Evolutionary conservation across 2,329 filamentous ascomycete genomes (phyloP), one percentile per base, ranked within the genome.

Genomic region (Aspergillus brasiliensis): DNA sequence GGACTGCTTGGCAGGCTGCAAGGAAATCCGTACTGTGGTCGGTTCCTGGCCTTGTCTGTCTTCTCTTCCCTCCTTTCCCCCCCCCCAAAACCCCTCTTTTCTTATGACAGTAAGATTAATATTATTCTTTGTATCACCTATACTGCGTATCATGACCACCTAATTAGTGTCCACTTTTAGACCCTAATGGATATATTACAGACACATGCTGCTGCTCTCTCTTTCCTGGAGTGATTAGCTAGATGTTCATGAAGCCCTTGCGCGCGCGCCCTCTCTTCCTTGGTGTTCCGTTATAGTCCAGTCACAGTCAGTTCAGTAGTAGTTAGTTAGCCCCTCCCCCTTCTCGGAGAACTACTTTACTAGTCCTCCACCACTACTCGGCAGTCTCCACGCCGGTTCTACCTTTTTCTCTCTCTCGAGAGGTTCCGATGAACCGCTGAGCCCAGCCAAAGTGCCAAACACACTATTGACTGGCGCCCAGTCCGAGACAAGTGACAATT

Each of bases 391-490:
- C 47, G 47, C 40, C 31, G 40, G 52, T 47, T 62, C 34, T 58
- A 40, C 48, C 48, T 40, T 55, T 52, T 56, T 40, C 31, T 58
- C 40, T 27, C 23, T 51, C 46, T 42, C 19, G 44, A 38, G 42
- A 55, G 37, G 54, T 38, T 46, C 53, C 52, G 52, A 61, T 51
- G 46, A 53, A 47, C 37, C 62, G 44, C 49, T 58, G 48, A 56
- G n/a, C 31, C 31, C 31, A 34, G 44, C 54, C 51, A 56, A 57
- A 44, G 40, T 23, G 31, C 58, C 56, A 61, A 56, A 51, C 17
- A 49, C 46, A 7, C 46, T 49, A 28, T 28, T 49, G 46, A 49
- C 57, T 55, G 57, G 52, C 56, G 56, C 58, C 31, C 44, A 42
- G 51, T 58, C 51, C 55, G 53, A 58, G 44, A 49, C 46, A 27